Evolutionary conservation across 73 alveolate genomes (phyloP), one percentile per base, ranked within the genome.

Genomic region (Tetrahymena borealis): DNA sequence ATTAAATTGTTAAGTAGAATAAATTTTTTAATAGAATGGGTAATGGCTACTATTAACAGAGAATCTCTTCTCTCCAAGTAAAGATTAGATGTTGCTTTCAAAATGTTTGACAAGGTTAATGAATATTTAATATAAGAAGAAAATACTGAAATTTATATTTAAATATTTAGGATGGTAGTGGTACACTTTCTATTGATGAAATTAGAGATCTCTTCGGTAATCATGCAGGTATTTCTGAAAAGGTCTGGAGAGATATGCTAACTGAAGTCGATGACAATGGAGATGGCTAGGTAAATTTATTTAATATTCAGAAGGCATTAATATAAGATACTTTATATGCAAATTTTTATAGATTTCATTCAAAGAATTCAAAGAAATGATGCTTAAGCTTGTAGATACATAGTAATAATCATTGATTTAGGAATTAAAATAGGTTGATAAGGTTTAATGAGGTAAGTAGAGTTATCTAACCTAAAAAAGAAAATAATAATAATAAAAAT

Each of bases 41-140:
- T 90, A 12, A 79, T 41, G 90, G 97, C 97, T 12, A 93, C 97
- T 7, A 94, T 94, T 12, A 93, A 94, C 90, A 94, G 93, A 90
- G 94, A 97, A 90, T 92, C 95, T 78, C 93, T 96, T 13, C 36
- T 97, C 41, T 91, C 98, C 3, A 91, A 93, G 38, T 98, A 97
- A 40, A 95, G 96, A 43, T 91, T 97, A 39, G 90, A 78, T n/a
- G 96, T 96, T 15, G 99, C 98, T 3, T 97, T 97, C 95, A 96
- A 93, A 90, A 33, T 94, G 77, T 96, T 97, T 39, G 99, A 97
- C 78, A 91, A 91, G 39, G 85, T 96, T 24, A 7, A 7, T 60
- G 0, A n/a, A 15, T 60, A 12, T 15, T 60, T 4, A 1, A 60
- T 40, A 15, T 60, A 24, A 24, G n/a, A 18, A 2, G 10, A 15